Evolutionary conservation across 2,329 filamentous ascomycete genomes (phyloP).

Genomic region (Cladosporium halotolerans): DNA sequence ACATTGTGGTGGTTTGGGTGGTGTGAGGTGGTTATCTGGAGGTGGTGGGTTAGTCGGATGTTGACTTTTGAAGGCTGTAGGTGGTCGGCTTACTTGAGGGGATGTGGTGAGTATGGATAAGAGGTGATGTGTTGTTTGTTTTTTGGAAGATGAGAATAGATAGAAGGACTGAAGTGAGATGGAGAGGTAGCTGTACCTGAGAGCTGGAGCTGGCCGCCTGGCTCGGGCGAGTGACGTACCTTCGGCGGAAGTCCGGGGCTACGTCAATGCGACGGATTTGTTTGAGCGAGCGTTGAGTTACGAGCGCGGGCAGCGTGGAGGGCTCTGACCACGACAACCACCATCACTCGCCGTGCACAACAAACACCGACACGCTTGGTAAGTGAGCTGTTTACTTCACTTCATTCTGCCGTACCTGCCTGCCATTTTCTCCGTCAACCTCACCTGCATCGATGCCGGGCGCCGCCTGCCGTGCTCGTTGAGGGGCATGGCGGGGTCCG

Average conservation of each 20-base stretch:
- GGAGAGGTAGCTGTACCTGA: neutral
- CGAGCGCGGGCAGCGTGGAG: too few relatives aligned
- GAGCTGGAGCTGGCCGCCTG: neutral
- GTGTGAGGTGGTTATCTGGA: neutral
- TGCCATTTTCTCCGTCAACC: too few relatives aligned
- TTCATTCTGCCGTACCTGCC: too few relatives aligned
- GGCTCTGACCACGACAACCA: too few relatives aligned
- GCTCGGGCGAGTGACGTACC: too few relatives aligned
- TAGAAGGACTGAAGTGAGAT: neutral
- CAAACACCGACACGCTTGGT: too few relatives aligned
- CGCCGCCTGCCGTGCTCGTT: neutral
- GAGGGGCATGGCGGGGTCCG: neutral
- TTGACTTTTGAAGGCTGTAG: neutral
- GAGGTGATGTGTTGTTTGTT: neutral
- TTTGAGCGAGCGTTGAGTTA: neutral
- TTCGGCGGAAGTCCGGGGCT: neutral
- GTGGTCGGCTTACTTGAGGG: neutral
- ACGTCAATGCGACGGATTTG: neutral
- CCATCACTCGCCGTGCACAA: too few relatives aligned
- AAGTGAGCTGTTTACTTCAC: too few relatives aligned
- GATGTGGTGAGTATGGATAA: neutral
- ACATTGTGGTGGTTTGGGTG: slow-evolving; percentile 21
- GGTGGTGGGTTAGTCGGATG: slow-evolving; percentile 7
- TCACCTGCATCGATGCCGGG: neutral
- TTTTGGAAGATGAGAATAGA: neutral